Evolutionary conservation across 305 asterid species (phyloP).

Genomic region (Fraxinus sp.): DNA sequence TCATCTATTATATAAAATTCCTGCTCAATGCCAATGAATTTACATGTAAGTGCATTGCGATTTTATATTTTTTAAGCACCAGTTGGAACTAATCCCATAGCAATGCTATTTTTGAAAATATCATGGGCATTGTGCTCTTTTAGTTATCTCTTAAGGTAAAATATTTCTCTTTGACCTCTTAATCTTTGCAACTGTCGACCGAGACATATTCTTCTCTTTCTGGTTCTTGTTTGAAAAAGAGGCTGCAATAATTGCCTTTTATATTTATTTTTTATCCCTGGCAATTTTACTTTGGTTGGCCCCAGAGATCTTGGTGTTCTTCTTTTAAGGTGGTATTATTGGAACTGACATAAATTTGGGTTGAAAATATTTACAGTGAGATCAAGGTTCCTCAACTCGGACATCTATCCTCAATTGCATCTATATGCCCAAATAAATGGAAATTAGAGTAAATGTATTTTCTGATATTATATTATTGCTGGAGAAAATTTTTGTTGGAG

Average conservation of each 20-base stretch:
- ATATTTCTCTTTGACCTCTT: neutral
- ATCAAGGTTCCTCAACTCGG: neutral
- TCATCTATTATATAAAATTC: neutral
- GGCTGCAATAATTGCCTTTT: neutral
- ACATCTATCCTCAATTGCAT: neutral
- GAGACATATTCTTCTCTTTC: conserved; percentile 9
- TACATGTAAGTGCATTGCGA: neutral
- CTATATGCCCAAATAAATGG: neutral
- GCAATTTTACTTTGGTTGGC: neutral
- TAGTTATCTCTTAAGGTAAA: neutral
- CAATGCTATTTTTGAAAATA: conserved; percentile 1
- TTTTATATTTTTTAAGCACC: neutral
- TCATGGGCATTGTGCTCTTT: neutral
- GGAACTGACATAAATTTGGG: neutral
- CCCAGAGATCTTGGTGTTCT: neutral
- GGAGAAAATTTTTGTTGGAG: neutral
- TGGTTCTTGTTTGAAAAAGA: conserved; percentile 1
- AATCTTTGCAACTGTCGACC: neutral
- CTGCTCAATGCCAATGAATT: conserved; percentile 16
- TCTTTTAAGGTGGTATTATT: neutral
- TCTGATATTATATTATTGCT: neutral
- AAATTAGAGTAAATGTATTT: neutral
- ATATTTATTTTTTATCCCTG: neutral
- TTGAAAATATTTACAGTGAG: neutral
- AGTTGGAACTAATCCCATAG: neutral